Percentiles rank a stretch among this genome's conserved stretches.
These are phyloP conservation scores for Alternaria sp. DNA, from an alignment of 2,329 filamentous ascomycete genomes.

Conservation along the genomic window DNA sequence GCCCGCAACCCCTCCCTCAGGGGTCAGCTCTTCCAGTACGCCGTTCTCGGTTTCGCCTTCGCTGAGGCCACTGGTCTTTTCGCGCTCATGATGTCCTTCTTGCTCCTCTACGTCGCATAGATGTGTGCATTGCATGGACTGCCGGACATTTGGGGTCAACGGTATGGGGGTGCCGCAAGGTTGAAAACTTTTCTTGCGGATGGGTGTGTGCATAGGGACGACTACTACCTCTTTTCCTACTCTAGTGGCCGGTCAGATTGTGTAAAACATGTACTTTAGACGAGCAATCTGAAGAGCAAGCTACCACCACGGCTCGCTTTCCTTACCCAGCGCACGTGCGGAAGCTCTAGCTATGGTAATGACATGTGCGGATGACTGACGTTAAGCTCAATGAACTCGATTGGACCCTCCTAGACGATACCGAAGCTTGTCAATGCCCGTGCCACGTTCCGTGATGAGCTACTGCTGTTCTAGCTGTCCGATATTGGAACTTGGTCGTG, in stretches of 20 bases:
- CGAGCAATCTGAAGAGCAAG: slow-evolving; percentile 54
- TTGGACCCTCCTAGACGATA: slow-evolving; percentile 26
- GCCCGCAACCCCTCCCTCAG: slow-evolving; percentile 94
- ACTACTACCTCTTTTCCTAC: slow-evolving; percentile 50
- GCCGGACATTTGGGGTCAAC: slow-evolving; percentile 45
- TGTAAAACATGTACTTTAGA: slow-evolving; percentile 57
- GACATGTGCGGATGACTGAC: slow-evolving; percentile 35
- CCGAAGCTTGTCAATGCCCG: slow-evolving; percentile 27
- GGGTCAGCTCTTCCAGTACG: slow-evolving; percentile 95
- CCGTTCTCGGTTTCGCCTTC: slow-evolving; percentile 95
- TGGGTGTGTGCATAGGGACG: slow-evolving; percentile 53
- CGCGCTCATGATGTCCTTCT: slow-evolving; percentile 61
- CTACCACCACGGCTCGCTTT: slow-evolving; percentile 48
- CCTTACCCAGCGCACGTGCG: slow-evolving; percentile 33
- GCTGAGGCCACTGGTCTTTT: slow-evolving; percentile 83
- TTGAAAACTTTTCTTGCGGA: slow-evolving; percentile 49
- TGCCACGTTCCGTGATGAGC: slow-evolving; percentile 33
- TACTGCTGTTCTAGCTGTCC: slow-evolving; percentile 28
- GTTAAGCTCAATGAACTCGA: slow-evolving; percentile 42
- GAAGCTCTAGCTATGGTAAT: slow-evolving; percentile 35
- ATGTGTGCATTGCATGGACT: slow-evolving; percentile 48
- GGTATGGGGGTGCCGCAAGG: slow-evolving; percentile 45
- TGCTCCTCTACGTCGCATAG: slow-evolving; percentile 55
- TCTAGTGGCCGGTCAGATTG: slow-evolving; percentile 54
- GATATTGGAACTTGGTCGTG: slow-evolving; percentile 37